These are phyloP conservation scores for Microcos paniculata DNA, from an alignment of 345 rosid species.

Conservation along the genomic window DNA sequence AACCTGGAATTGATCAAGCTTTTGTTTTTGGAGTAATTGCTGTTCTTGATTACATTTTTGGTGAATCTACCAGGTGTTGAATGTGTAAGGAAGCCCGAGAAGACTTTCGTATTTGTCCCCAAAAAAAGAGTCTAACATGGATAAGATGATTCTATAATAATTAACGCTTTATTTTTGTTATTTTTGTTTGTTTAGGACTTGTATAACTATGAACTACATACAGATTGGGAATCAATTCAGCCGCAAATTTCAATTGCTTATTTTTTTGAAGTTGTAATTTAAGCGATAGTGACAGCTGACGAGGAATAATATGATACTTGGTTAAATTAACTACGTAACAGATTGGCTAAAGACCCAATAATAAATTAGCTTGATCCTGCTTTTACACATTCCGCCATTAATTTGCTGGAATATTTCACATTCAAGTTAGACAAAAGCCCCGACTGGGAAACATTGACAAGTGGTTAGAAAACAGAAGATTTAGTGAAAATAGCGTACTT, in stretches of 20 bases:
- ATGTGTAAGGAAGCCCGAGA: background rate
- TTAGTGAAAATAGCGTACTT: too few relatives aligned
- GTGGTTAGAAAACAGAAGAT: background rate
- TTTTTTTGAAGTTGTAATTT: background rate
- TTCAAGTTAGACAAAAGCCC: background rate
- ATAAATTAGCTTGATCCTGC: background rate
- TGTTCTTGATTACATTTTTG: conserved; percentile 69
- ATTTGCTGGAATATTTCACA: background rate
- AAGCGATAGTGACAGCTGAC: background rate
- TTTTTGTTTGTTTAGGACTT: background rate
- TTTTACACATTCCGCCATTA: background rate
- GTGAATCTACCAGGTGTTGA: conserved; percentile 76
- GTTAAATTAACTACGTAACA: background rate
- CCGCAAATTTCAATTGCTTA: background rate
- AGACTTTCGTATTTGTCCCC: background rate
- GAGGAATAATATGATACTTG: background rate
- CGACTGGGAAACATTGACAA: background rate
- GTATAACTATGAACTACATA: background rate
- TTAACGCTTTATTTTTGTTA: background rate
- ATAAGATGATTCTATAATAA: background rate
- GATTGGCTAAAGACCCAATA: background rate
- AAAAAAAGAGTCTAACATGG: background rate
- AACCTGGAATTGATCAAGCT: conserved; percentile 62
- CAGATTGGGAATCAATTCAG: background rate
- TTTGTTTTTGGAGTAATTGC: conserved; percentile 72